Percentiles rank a stretch among this genome's conserved stretches.
phyloP scores from a whole-genome alignment of 306 rosid species.

The Erythrophleum fordii region DNA sequence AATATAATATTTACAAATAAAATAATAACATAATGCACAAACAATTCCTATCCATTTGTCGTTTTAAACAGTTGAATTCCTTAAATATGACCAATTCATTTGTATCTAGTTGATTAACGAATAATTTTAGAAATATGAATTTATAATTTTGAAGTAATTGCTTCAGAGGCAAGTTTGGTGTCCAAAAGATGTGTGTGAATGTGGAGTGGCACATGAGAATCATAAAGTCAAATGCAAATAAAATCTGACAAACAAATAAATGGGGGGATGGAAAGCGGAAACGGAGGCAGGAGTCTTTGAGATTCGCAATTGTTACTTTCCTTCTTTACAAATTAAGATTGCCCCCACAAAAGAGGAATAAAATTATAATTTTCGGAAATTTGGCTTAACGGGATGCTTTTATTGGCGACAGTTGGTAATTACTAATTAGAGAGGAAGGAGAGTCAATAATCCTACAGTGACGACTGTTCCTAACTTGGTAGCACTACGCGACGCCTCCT shows the following conservation, averaged over 20 bases:
- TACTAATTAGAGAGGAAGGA: neutral
- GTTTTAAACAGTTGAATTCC: neutral
- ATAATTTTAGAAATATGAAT: no score
- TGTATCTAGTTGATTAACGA: no score
- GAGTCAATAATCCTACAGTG: neutral
- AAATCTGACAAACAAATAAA: neutral
- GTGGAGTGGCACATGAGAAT: neutral
- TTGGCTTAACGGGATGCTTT: no score
- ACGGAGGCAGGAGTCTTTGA: neutral
- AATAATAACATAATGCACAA: neutral
- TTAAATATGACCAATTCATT: neutral
- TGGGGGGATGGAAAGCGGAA: neutral
- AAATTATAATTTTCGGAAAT: neutral
- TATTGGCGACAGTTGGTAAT: no score
- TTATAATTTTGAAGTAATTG: no score
- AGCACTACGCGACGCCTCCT: no score
- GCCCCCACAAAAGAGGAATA: conserved; percentile 5
- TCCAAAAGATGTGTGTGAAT: neutral
- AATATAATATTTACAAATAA: no score
- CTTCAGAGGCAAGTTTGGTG: neutral
- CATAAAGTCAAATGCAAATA: neutral
- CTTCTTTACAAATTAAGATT: neutral
- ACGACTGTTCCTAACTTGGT: neutral
- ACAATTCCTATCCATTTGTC: neutral
- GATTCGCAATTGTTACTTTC: neutral